Evolutionary conservation across 1,284 basidiomycete species (phyloP).

Genomic region (Pulchroboletus neoregius): DNA sequence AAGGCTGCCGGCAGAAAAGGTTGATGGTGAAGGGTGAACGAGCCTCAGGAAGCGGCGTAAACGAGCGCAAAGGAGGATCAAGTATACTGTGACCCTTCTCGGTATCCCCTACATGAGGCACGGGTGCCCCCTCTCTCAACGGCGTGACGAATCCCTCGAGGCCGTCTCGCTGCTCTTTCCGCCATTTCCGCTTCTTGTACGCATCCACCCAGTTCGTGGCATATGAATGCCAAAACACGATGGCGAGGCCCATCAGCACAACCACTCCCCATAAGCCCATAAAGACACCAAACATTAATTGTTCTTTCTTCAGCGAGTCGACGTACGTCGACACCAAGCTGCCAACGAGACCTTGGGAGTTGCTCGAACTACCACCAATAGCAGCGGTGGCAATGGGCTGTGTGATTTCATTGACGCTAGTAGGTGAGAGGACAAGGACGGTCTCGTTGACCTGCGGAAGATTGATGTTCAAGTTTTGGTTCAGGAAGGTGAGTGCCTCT

Average conservation of each 20-base stretch:
- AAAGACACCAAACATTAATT: conserved; percentile 78
- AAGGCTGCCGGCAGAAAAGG: conserved; percentile 38
- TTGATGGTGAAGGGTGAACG: conserved; percentile 38
- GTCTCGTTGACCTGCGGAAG: conserved; percentile 72
- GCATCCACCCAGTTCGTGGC: conserved; percentile 45
- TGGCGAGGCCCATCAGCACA: conserved; percentile 63
- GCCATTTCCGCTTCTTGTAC: conserved; percentile 47
- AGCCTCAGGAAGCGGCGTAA: conserved; percentile 45
- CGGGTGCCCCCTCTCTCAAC: conserved; percentile 32
- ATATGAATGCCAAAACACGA: conserved; percentile 67
- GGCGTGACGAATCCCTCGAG: conserved; percentile 44
- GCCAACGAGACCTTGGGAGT: conserved; percentile 66
- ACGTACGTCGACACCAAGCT: conserved; percentile 73
- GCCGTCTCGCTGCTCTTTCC: conserved; percentile 47
- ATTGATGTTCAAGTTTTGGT: conserved; percentile 79
- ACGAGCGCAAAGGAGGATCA: conserved; percentile 40
- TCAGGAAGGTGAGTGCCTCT: conserved; percentile 86
- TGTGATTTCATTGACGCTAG: conserved; percentile 69
- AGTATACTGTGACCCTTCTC: conserved; percentile 31
- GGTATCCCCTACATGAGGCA: conserved; percentile 22
- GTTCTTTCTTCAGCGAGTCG: conserved; percentile 70
- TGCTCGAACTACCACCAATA: conserved; percentile 55
- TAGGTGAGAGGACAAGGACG: conserved; percentile 71
- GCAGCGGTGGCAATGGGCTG: conserved; percentile 78
- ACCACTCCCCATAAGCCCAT: conserved; percentile 77